phyloP scores from a whole-genome alignment of 805 yeast species.

The Komagataella ulmi region DNA sequence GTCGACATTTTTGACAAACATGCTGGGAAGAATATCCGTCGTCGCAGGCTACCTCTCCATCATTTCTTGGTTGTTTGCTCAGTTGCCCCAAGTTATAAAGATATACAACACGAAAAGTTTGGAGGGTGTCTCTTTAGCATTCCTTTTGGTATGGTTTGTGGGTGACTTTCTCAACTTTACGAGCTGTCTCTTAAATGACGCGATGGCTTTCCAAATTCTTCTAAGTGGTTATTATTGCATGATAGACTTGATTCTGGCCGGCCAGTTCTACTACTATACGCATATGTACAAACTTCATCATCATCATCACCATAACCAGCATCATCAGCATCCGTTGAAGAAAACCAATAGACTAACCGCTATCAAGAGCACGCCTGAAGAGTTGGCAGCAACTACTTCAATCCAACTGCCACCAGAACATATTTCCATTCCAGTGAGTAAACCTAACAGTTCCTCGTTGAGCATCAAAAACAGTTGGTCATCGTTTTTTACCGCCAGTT shows the following conservation, averaged over 20 bases:
- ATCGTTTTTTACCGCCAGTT: background rate
- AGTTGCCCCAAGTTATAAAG: conserved; percentile 52
- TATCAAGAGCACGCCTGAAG: background rate
- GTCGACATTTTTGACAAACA: background rate
- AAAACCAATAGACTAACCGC: background rate
- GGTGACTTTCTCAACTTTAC: conserved; percentile 47
- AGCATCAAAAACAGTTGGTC: background rate
- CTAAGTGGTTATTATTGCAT: conserved; percentile 34
- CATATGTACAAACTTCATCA: background rate
- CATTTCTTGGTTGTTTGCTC: conserved; percentile 61
- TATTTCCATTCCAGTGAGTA: background rate
- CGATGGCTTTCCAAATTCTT: conserved; percentile 32
- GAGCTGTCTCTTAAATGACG: conserved; percentile 33
- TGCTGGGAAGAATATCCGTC: background rate
- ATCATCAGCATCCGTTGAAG: background rate
- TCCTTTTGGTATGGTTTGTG: conserved; percentile 47
- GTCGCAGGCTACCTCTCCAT: conserved; percentile 25
- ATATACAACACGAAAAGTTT: conserved; percentile 49
- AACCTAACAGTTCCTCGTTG: background rate
- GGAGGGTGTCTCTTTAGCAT: conserved; percentile 51
- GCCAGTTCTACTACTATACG: conserved; percentile 35
- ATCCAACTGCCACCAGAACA: background rate
- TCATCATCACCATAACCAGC: background rate
- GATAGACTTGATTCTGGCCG: conserved; percentile 29
- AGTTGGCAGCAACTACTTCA: background rate